Conservation (phyloP, 2,329 filamentous ascomycete species). For the Graphilbum sp. region DNA sequence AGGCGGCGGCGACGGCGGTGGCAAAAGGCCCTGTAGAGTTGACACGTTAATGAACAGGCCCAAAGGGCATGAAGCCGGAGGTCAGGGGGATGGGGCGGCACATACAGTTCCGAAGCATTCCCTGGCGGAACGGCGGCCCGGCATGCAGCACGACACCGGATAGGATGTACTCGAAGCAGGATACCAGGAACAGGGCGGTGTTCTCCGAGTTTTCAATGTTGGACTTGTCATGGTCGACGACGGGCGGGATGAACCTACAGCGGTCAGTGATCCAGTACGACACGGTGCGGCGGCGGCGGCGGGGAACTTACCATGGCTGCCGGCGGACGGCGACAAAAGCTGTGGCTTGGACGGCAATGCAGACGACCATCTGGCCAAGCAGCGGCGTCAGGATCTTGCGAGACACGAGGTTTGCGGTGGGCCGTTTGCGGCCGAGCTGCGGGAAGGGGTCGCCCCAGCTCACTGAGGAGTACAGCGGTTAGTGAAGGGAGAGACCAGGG, state of each 20-base stretch:
- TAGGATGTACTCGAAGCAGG: constrained; percentile 89
- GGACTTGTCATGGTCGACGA: constrained; percentile 58
- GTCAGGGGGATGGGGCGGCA: constrained; percentile 12
- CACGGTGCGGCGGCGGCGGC: no score
- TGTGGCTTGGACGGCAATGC: constrained; percentile 58
- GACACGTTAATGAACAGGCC: no score
- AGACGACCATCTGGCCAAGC: constrained; percentile 74
- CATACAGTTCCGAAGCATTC: constrained; percentile 64
- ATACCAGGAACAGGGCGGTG: constrained; percentile 74
- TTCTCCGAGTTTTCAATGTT: constrained; percentile 90
- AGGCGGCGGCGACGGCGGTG: constrained; percentile 51
- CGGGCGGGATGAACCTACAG: constrained; percentile 59
- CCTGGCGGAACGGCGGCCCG: constrained; percentile 77
- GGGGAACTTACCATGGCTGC: constrained; percentile 51
- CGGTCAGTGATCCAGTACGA: background rate
- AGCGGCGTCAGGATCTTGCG: constrained; percentile 82
- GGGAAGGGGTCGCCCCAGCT: constrained; percentile 84
- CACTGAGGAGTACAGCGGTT: constrained; percentile 32
- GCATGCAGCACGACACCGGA: constrained; percentile 79
- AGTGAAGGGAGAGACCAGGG: background rate
- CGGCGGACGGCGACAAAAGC: constrained; percentile 58
- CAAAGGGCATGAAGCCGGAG: no score
- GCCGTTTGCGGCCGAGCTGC: constrained; percentile 63
- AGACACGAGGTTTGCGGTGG: constrained; percentile 82
- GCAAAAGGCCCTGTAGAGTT: constrained; percentile 62